These are phyloP conservation scores for Candida dubliniensis DNA, from an alignment of 1,139 yeast genomes.

Conservation along the genomic window DNA sequence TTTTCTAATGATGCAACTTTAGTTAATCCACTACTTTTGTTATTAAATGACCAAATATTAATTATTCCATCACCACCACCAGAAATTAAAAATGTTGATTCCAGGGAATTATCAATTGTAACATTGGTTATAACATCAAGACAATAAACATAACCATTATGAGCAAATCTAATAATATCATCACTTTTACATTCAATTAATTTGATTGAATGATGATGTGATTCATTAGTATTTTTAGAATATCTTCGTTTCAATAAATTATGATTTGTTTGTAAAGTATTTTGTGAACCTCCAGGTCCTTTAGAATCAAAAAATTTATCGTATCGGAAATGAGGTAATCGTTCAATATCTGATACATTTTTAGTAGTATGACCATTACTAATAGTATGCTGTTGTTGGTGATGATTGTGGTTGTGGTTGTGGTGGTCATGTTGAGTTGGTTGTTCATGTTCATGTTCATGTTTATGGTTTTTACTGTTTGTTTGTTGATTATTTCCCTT, in stretches of 20 bases:
- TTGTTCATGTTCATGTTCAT: too few species aligned
- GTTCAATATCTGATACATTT: constrained; percentile 21
- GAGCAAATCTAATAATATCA: constrained; percentile 78
- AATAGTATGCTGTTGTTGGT: neutral
- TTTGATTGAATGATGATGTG: constrained; percentile 17
- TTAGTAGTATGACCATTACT: constrained; percentile 1
- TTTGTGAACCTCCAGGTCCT: constrained; percentile 73
- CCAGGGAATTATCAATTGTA: constrained; percentile 13
- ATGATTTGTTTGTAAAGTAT: constrained; percentile 34
- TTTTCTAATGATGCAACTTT: constrained; percentile 54
- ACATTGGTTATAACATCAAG: constrained; percentile 43
- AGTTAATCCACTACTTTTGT: constrained; percentile 6
- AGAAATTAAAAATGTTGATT: constrained; percentile 24
- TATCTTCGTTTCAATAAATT: constrained; percentile 22
- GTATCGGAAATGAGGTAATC: constrained; percentile 77
- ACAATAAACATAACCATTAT: constrained; percentile 84
- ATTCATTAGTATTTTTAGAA: constrained; percentile 10
- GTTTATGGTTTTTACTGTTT: too few species aligned
- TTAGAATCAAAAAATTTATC: constrained; percentile 87
- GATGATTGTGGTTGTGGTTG: neutral
- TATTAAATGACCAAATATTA: constrained; percentile 63
- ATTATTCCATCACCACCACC: constrained; percentile 93
- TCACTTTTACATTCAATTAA: constrained; percentile 68
- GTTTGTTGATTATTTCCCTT: too few species aligned
- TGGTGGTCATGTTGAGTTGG: too few species aligned